Evolutionary conservation across 2,329 filamentous ascomycete genomes (phyloP).

Genomic region (Didymella segeticola): DNA sequence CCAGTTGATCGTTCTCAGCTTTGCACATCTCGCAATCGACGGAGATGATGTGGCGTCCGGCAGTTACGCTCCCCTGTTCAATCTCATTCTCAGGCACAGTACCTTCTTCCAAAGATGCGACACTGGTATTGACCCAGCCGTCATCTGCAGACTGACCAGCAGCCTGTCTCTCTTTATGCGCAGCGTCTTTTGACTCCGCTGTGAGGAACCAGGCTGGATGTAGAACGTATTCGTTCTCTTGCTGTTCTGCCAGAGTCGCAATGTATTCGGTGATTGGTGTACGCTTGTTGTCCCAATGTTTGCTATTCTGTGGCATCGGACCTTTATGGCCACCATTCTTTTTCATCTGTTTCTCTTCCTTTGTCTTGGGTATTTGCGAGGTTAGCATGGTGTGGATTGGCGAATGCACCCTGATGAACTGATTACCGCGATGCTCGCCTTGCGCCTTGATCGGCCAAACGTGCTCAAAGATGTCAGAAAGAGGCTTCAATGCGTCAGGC

Average conservation of each 20-base stretch:
- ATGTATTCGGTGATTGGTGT: constrained; percentile 85
- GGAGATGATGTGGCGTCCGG: constrained; percentile 77
- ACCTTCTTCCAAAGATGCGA: constrained; percentile 71
- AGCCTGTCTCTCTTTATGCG: constrained; percentile 61
- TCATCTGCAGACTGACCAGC: constrained; percentile 58
- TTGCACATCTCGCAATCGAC: constrained; percentile 98
- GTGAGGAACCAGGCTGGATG: constrained; percentile 77
- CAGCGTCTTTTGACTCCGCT: constrained; percentile 61
- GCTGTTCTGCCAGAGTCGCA: constrained; percentile 73
- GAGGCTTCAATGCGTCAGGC: constrained; percentile 59
- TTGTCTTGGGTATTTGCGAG: constrained; percentile 71
- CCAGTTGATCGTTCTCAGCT: constrained; percentile 78
- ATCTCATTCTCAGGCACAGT: constrained; percentile 72
- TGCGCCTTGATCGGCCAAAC: constrained; percentile 89
- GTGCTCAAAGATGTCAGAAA: constrained; percentile 83
- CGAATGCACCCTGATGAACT: constrained; percentile 79
- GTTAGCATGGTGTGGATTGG: constrained; percentile 85
- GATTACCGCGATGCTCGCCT: constrained; percentile 73
- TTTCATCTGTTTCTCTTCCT: constrained; percentile 69
- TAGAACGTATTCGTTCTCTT: constrained; percentile 81
- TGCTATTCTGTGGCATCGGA: constrained; percentile 67
- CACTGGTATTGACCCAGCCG: constrained; percentile 84
- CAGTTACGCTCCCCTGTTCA: constrained; percentile 81
- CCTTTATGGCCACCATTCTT: constrained; percentile 47
- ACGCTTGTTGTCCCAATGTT: constrained; percentile 74